phyloP scores from a whole-genome alignment of 805 yeast species.

The Wickerhamomyces pijperi region DNA sequence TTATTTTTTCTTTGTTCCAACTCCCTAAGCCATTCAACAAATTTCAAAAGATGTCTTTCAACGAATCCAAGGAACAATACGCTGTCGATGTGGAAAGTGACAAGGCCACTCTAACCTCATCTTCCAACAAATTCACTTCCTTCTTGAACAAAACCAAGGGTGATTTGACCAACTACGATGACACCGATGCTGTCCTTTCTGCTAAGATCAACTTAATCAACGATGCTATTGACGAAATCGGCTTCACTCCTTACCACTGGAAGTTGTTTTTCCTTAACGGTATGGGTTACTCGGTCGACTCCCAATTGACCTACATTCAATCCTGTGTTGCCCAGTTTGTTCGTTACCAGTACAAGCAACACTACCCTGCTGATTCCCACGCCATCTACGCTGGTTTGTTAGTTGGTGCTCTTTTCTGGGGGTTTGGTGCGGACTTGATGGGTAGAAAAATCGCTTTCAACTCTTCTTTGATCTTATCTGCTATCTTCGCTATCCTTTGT shows the following conservation, averaged over 20 bases:
- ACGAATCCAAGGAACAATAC: neutral
- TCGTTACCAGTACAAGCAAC: constrained; percentile 32
- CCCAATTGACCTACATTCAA: constrained; percentile 35
- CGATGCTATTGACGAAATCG: constrained; percentile 47
- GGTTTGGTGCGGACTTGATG: constrained; percentile 38
- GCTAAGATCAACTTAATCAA: constrained; percentile 33
- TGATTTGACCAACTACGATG: constrained; percentile 7
- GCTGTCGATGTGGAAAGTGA: neutral
- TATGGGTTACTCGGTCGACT: constrained; percentile 39
- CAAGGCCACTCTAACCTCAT: constrained; percentile 1
- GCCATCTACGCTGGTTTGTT: constrained; percentile 36
- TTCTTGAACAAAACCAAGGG: constrained; percentile 3
- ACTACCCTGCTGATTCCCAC: constrained; percentile 31
- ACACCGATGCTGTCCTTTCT: constrained; percentile 18
- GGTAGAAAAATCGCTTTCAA: constrained; percentile 41
- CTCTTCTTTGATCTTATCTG: constrained; percentile 30
- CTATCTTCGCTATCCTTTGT: constrained; percentile 33
- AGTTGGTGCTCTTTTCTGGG: constrained; percentile 39
- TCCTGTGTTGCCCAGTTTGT: constrained; percentile 32
- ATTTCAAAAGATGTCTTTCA: neutral
- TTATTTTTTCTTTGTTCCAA: too few species aligned
- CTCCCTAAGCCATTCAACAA: too few species aligned
- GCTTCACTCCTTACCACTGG: constrained; percentile 43
- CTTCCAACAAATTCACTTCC: neutral
- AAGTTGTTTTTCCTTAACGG: constrained; percentile 37